These are phyloP conservation scores for Sugiyamaella marilandica DNA, from an alignment of 805 yeast species.

Conservation along the genomic window DNA sequence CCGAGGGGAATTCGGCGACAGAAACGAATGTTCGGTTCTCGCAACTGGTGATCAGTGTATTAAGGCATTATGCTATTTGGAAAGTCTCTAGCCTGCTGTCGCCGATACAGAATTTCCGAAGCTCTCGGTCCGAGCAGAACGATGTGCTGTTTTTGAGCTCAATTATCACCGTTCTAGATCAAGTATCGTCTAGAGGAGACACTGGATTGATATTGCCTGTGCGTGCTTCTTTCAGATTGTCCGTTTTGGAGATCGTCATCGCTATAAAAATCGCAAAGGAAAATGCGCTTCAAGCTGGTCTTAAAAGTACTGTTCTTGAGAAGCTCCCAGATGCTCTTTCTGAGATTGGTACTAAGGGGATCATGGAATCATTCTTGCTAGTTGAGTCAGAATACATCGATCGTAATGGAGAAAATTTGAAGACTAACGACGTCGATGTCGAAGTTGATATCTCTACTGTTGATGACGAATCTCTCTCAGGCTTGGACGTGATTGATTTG, in stretches of 20 bases:
- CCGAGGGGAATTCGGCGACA: neutral
- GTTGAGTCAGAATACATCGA: neutral
- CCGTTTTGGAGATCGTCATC: slow-evolving; percentile 21
- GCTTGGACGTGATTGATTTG: slow-evolving; percentile 23
- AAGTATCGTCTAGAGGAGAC: neutral
- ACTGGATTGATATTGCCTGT: neutral
- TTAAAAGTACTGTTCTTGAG: slow-evolving; percentile 17
- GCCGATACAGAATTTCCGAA: neutral
- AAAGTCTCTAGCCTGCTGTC: neutral
- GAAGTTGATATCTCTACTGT: neutral
- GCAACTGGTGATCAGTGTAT: neutral
- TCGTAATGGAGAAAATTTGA: neutral
- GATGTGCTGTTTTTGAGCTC: neutral
- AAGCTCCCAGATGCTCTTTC: slow-evolving; percentile 19
- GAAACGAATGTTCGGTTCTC: neutral
- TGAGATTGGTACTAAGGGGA: neutral
- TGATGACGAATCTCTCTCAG: neutral
- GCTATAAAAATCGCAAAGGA: slow-evolving; percentile 27
- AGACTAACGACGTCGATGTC: neutral
- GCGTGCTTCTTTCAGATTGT: neutral
- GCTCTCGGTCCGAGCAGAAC: neutral
- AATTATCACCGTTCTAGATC: neutral
- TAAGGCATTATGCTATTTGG: slow-evolving; percentile 5
- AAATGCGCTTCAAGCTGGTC: slow-evolving; percentile 12
- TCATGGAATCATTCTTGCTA: neutral